Evolutionary conservation across 1,284 basidiomycete species (phyloP).

Genomic region (Bjerkandera adusta): DNA sequence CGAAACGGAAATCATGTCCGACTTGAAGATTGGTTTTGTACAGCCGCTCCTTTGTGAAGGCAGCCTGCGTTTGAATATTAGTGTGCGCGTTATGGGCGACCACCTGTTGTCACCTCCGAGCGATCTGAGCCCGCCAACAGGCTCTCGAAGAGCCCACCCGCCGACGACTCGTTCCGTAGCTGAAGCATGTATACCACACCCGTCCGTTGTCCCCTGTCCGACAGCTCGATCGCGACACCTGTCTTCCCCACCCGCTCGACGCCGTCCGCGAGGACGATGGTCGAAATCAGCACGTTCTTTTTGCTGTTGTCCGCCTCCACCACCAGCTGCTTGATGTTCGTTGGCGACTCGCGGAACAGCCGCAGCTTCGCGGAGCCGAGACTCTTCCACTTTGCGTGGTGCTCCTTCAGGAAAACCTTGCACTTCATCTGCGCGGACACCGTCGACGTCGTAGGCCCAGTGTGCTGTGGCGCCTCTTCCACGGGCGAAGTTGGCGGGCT

Average conservation of each 20-base stretch:
- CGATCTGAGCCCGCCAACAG: conserved; percentile 84
- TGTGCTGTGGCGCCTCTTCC: conserved; percentile 47
- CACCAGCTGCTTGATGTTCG: conserved; percentile 93
- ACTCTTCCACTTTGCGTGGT: conserved; percentile 96
- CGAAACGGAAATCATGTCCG: not conserved
- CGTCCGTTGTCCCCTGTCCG: conserved; percentile 86
- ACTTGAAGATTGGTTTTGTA: not conserved
- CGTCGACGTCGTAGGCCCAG: conserved; percentile 70
- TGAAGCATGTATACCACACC: conserved; percentile 99
- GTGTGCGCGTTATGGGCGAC: conserved; percentile 1
- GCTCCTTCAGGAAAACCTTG: conserved; percentile 96
- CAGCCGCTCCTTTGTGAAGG: no score
- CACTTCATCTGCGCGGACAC: conserved; percentile 96
- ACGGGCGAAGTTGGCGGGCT: conserved; percentile 79
- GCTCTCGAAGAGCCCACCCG: conserved; percentile 83
- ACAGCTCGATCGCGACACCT: conserved; percentile 94
- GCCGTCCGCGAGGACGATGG: conserved; percentile 93
- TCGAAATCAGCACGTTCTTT: conserved; percentile 84
- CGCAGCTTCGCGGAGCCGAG: conserved; percentile 88
- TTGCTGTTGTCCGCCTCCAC: conserved; percentile 86
- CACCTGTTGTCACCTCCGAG: conserved; percentile 9
- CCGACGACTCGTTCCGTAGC: conserved; percentile 84
- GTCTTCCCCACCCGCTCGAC: conserved; percentile 98
- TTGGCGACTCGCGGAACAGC: conserved; percentile 81
- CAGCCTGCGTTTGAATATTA: no score